Evolutionary conservation across 1,284 basidiomycete genomes (phyloP).

Genomic region (Trichosporon ovoides): DNA sequence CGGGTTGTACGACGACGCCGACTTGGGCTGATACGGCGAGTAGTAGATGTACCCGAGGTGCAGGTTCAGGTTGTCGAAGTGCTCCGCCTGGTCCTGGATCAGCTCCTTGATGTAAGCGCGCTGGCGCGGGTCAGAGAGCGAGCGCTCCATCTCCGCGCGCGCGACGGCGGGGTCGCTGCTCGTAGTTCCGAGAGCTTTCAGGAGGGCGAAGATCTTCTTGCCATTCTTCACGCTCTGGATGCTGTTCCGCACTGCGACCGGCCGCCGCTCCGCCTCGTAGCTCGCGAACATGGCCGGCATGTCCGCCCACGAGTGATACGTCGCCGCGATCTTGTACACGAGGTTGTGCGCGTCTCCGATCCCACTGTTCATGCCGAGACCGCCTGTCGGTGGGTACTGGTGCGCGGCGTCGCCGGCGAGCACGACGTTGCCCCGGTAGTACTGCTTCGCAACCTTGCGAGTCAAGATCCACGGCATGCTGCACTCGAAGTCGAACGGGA

Average conservation of each 20-base stretch:
- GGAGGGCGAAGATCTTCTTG: constrained; percentile 26
- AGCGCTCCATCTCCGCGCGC: constrained; percentile 19
- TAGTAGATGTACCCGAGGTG: constrained; percentile 31
- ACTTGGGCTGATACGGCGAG: constrained; percentile 11
- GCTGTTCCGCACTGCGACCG: constrained; percentile 26
- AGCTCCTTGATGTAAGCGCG: constrained; percentile 15
- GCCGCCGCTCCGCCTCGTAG: constrained; percentile 28
- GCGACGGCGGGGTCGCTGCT: constrained; percentile 18
- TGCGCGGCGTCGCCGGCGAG: constrained; percentile 25
- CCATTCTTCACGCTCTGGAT: constrained; percentile 25
- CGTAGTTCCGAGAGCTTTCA: constrained; percentile 25
- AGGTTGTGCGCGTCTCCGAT: constrained; percentile 30
- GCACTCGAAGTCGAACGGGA: constrained; percentile 23
- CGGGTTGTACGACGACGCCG: constrained; percentile 17
- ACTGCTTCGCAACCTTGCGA: constrained; percentile 27
- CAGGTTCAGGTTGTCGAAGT: constrained; percentile 28
- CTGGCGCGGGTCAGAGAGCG: constrained; percentile 22
- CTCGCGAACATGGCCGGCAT: constrained; percentile 11
- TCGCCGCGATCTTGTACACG: constrained; percentile 20
- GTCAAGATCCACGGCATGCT: constrained; percentile 26
- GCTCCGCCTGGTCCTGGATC: constrained; percentile 24
- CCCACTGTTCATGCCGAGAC: constrained; percentile 28
- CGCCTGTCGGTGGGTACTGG: constrained; percentile 29
- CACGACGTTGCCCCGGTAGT: constrained; percentile 20
- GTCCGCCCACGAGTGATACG: constrained; percentile 19